Evolutionary conservation across 2,329 filamentous ascomycete genomes (phyloP).

Genomic region (Annulohypoxylon truncatum): DNA sequence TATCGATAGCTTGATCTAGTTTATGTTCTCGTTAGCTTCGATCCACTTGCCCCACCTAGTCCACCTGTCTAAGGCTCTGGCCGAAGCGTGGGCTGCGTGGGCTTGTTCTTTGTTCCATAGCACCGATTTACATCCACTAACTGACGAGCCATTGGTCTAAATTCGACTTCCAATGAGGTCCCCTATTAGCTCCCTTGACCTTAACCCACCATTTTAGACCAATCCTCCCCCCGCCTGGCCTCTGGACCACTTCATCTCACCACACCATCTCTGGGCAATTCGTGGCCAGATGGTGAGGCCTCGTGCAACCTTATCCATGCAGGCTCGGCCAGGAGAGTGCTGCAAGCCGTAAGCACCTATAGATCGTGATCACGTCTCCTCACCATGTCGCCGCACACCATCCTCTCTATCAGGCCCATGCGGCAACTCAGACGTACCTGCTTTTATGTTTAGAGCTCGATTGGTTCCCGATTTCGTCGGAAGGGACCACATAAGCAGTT

Average conservation of each 20-base stretch:
- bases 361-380: constrained; percentile 39
- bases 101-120: constrained; percentile 29
- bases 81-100: constrained; percentile 39
- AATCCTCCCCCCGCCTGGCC: constrained; percentile 41
- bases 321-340: constrained; percentile 36
- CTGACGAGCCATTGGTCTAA: constrained; percentile 40
- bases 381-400: constrained; percentile 37
- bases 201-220: constrained; percentile 16
- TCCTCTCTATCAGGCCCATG: constrained; percentile 34
- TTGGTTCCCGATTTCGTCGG: constrained; percentile 39
- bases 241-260: constrained; percentile 37
- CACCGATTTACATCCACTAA: constrained; percentile 31
- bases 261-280: constrained; percentile 43
- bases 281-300: constrained; percentile 46
- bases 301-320: constrained; percentile 46
- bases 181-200: constrained; percentile 35
- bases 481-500: constrained; percentile 38
- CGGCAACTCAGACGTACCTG: constrained; percentile 43
- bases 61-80: constrained; percentile 29
- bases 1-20: constrained; percentile 30
- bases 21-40: constrained; percentile 16
- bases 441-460: constrained; percentile 43
- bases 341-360: constrained; percentile 36
- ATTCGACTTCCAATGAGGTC: constrained; percentile 38
- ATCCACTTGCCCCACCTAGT: constrained; percentile 26